Evolutionary conservation across 2,329 filamentous ascomycete genomes (phyloP), one percentile per base, ranked within the genome.

Genomic region (Elsinoe batatas): DNA sequence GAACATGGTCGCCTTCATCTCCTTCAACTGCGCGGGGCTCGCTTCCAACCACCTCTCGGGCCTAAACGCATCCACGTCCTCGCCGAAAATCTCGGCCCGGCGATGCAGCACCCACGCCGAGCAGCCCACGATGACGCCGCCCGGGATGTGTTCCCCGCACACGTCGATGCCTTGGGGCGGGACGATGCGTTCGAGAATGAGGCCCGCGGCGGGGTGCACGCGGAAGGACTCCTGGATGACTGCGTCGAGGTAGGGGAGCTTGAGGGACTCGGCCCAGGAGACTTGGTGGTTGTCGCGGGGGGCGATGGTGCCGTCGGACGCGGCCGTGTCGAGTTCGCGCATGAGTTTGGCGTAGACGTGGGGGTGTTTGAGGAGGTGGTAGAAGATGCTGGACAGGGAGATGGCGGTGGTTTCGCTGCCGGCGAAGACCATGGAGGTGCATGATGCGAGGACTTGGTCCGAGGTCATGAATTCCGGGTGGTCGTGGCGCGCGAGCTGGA

Each of bases 321-420:
- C 78, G 0, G 80, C 81, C 0, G 71, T 71, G 63, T 88, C 84
- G 0, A 90, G 67, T 65, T 90, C 86, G 1, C 69, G 62, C 63
- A 79, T 77, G 54, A 88, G 71, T 37, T 76, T 76, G 2, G 67
- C 64, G 58, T 86, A 78, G 12, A 75, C 75, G 0, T 61, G 36
- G 0, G 83, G 82, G 62, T 82, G 79, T 64, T 83, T 83, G 35
- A 90, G 74, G 3, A 91, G 71, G 67, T 82, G 83, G 69, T 91
- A 91, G 64, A 91, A 87, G 0, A 90, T 79, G 5, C 82, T 77
- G 5, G 80, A 79, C 0, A 91, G 75, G 5, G 79, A 82, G 64
- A 91, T 91, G 37, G 85, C 87, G 0, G 87, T 91, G 0, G 87
- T 91, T 68, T 93, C 88, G 1, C 81, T 85, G 3, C 87, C 87